Percentiles rank a stretch among this genome's conserved stretches.
Conservation (phyloP, 169 alveolate species). For the Ophryocystis elektroscirrha region DNA sequence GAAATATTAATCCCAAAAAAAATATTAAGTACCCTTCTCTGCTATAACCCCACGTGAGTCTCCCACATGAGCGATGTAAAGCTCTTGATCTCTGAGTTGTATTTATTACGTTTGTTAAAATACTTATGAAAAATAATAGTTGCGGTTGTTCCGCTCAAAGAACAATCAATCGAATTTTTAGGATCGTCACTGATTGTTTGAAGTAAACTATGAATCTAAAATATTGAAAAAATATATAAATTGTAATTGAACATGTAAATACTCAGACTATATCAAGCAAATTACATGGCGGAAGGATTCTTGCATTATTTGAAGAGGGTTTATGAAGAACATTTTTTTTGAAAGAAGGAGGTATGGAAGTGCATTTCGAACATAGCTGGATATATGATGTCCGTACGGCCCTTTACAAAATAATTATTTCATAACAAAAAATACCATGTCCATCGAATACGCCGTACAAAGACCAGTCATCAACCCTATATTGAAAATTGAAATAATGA, state of each 20-base stretch:
- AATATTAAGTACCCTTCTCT: too few relatives aligned
- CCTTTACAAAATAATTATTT: too few relatives aligned
- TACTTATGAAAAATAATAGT: too few relatives aligned
- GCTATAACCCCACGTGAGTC: constrained; percentile 32
- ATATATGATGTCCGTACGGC: constrained; percentile 59
- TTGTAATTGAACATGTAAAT: background rate
- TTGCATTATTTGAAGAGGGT: constrained; percentile 3
- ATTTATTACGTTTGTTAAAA: too few relatives aligned
- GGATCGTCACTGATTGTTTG: constrained; percentile 3
- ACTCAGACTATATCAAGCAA: background rate
- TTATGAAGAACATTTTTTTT: background rate
- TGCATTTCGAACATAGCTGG: constrained; percentile 40
- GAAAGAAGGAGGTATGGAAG: constrained; percentile 23
- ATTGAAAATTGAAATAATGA: too few relatives aligned
- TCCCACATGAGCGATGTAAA: constrained; percentile 26
- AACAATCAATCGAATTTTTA: background rate
- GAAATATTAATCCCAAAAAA: too few relatives aligned
- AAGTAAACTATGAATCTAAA: background rate
- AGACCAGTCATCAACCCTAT: background rate
- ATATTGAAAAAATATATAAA: background rate
- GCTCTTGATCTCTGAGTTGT: too few relatives aligned
- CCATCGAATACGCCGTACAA: constrained; percentile 65
- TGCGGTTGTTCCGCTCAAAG: constrained; percentile 30
- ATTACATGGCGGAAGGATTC: too few relatives aligned
- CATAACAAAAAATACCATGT: too few relatives aligned